Percentiles rank a stretch among this genome's conserved stretches.
Evolutionary conservation across 352 stramenopile species (phyloP).

Genomic region (Globisporangium rhizosaccharum): DNA sequence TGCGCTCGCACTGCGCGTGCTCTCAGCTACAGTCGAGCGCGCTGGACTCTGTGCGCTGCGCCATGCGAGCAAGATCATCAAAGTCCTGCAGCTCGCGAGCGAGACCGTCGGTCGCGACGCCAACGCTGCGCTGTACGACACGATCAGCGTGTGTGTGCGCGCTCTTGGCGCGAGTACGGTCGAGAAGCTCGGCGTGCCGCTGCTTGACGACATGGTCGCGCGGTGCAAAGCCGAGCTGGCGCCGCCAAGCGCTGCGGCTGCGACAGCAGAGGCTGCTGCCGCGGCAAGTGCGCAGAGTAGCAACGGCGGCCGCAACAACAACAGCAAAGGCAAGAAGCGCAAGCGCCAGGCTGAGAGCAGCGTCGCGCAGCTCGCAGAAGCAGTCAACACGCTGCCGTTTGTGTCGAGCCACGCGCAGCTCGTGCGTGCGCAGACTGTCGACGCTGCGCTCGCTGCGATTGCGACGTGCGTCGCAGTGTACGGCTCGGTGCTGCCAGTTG

Average conservation of each 20-base stretch:
- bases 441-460: conserved; percentile 45
- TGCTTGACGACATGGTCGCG: conserved; percentile 54
- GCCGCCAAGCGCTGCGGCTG: conserved; percentile 9
- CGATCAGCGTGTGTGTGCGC: conserved; percentile 44
- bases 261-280: conserved; percentile 10
- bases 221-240: conserved; percentile 51
- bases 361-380: conserved; percentile 40
- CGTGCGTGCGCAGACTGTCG: conserved; percentile 34
- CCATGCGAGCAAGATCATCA: conserved; percentile 58
- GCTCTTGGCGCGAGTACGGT: conserved; percentile 62
- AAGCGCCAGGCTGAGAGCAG: conserved; percentile 53
- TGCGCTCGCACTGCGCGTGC: conserved; percentile 28
- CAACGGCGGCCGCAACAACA: conserved; percentile 6
- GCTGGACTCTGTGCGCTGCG: conserved; percentile 59
- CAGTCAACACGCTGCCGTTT: conserved; percentile 31
- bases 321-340: conserved; percentile 80
- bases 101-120: conserved; percentile 31
- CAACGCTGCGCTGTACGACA: conserved; percentile 40
- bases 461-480: conserved; percentile 57
- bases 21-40: conserved; percentile 38
- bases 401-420: conserved; percentile 49
- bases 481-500: conserved; percentile 44
- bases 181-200: conserved; percentile 59
- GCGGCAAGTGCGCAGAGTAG: conserved; percentile 1
- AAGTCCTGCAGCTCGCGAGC: conserved; percentile 51